Base-by-base conservation (phyloP, 2,329 filamentous ascomycete species). In the Trichoderma sp. region DNA sequence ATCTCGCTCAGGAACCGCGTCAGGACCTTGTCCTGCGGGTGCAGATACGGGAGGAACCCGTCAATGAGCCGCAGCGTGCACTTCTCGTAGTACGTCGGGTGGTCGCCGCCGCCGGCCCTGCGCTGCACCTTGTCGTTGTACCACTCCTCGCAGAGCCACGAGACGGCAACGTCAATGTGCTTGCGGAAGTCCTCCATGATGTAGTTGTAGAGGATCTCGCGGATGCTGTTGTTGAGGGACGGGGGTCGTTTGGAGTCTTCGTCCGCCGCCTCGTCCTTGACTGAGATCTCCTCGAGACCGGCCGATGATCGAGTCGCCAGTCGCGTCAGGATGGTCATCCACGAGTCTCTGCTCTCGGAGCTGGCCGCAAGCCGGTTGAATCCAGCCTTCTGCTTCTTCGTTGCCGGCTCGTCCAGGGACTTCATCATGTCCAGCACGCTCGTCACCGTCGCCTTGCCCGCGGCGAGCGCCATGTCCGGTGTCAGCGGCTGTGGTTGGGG, bases 121-220 rank as follows among this genome's bases (percentile, higher is more conserved):
- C 73, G 79, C 67, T 75, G 78, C 68, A 80, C 78, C 75, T 77
- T 88, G 75, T 98, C 94, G 72, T 93, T 96, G 77, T 97, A 98
- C 94, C 95, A 99, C 78, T 99, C 95, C 76, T 99, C 95, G 71
- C 90, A 96, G 17, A 99, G 83, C 95, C 95, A 99, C 7, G 90
- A 89, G 59, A 98, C 92, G 1, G 93, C 94, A 24, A 95, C 86
- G 70, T 96, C 93, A 68, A 98, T 93, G 50, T 95, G 89, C 68
- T 85, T 88, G 63, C 94, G 88, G 78, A 97, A 99, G 74, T 98
- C 94, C 68, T 96, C 92, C 68, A 98, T 85, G 55, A 98, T 85
- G 75, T 96, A 97, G 62, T 86, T 84, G 77, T 93, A 95, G 1
- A 99, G 80, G 7, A 87, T 83, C 70, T 96, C 90, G 60, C 95